A percentile compares a stretch with the other conserved stretches of the same genome.
Conservation (phyloP, 306 rosid genomes). For the Dalbergia oliveri region DNA sequence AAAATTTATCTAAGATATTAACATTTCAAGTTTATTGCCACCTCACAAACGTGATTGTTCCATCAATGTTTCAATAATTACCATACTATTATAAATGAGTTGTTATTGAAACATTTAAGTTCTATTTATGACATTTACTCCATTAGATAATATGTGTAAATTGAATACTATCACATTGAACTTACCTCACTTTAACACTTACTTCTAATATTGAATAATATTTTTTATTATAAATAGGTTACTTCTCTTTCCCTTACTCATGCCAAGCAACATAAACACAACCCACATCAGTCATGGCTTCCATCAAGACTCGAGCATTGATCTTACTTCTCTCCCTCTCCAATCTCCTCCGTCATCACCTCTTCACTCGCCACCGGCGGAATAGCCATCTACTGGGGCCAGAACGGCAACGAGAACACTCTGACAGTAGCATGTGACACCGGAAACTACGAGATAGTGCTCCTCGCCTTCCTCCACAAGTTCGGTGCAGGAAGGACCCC, state of each 20-base stretch:
- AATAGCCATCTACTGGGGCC: constrained; percentile 66
- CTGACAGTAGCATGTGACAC: constrained; percentile 56
- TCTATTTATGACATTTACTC: too few relatives aligned
- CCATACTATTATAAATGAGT: too few relatives aligned
- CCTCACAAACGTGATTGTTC: too few relatives aligned
- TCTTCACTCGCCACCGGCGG: neutral
- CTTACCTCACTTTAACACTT: too few relatives aligned
- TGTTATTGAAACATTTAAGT: too few relatives aligned
- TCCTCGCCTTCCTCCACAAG: constrained; percentile 54
- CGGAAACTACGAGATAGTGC: constrained; percentile 45
- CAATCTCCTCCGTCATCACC: neutral
- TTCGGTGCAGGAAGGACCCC: constrained; percentile 46
- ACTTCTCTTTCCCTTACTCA: neutral
- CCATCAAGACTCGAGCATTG: neutral
- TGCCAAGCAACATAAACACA: neutral
- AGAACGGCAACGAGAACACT: constrained; percentile 48
- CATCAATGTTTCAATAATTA: too few relatives aligned
- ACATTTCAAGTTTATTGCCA: too few relatives aligned
- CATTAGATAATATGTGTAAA: too few relatives aligned
- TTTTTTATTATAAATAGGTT: neutral
- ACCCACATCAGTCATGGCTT: neutral
- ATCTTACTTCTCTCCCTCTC: neutral
- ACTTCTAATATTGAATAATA: too few relatives aligned
- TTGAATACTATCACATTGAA: too few relatives aligned
- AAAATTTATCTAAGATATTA: too few relatives aligned